Evolutionary conservation across 352 stramenopile species (phyloP).

Genomic region (Pythium aquatile): DNA sequence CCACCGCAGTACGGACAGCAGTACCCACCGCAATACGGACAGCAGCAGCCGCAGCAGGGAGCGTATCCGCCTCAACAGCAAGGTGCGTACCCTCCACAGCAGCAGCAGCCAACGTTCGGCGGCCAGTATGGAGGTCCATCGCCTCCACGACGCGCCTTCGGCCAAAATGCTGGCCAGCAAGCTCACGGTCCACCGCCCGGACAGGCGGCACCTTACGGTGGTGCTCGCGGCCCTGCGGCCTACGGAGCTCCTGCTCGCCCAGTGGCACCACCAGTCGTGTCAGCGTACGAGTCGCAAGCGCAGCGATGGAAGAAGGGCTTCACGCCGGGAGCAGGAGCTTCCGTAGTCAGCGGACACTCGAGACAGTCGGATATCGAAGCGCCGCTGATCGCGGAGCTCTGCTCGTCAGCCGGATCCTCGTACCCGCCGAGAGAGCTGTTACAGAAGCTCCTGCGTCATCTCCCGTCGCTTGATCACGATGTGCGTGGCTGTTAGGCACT

Average conservation of each 20-base stretch:
- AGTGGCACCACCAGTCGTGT: constrained; percentile 28
- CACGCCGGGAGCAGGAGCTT: constrained; percentile 26
- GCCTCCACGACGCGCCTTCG: constrained; percentile 8
- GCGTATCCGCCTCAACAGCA: constrained; percentile 19
- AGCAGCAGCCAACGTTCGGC: constrained; percentile 11
- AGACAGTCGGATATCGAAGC: constrained; percentile 62
- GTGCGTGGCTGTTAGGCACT: constrained; percentile 21
- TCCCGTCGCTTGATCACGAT: constrained; percentile 71
- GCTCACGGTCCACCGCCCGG: background rate
- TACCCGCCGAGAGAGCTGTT: constrained; percentile 77
- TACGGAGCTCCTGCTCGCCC: constrained; percentile 8
- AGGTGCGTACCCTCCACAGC: constrained; percentile 10
- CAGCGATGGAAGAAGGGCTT: constrained; percentile 79
- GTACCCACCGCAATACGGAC: constrained; percentile 15
- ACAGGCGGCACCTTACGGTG: background rate
- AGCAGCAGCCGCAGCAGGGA: background rate
- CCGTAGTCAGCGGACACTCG: constrained; percentile 2
- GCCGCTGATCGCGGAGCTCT: constrained; percentile 72
- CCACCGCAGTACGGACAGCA: constrained; percentile 12
- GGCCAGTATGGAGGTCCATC: constrained; percentile 1
- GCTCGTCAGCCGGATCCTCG: constrained; percentile 74
- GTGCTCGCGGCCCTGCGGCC: constrained; percentile 1
- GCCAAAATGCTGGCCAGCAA: background rate
- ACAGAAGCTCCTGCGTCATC: constrained; percentile 71
- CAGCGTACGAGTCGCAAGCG: constrained; percentile 72